phyloP scores from a whole-genome alignment of 139 green algal genomes.

The Chlamydomonas sphaeroides region DNA sequence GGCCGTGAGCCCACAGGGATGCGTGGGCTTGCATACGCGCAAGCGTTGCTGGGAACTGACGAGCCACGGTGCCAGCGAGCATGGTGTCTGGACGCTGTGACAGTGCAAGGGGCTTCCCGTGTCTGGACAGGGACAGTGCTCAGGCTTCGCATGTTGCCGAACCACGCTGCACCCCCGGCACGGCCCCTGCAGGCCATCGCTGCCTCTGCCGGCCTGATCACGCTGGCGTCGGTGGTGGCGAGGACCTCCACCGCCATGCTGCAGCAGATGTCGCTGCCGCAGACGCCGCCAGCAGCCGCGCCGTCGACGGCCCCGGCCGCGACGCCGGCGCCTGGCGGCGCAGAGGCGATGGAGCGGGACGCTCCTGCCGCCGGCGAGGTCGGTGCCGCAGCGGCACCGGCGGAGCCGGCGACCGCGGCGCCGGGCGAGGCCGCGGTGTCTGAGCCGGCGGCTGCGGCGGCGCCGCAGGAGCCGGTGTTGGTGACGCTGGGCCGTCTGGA shows the following conservation, averaged over 20 bases:
- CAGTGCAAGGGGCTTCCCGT: too few species aligned
- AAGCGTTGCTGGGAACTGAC: too few species aligned
- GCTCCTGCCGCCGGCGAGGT: neutral
- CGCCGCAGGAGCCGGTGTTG: conserved; percentile 52
- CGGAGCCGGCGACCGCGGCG: neutral
- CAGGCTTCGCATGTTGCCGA: too few species aligned
- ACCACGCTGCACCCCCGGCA: too few species aligned
- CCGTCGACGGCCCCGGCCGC: neutral
- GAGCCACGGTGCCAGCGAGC: too few species aligned
- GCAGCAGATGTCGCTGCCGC: conserved; percentile 39
- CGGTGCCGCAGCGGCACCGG: neutral
- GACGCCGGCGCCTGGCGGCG: neutral
- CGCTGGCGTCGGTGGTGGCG: conserved; percentile 71
- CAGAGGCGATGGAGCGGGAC: neutral
- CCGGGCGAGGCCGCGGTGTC: neutral
- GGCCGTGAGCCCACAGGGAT: too few species aligned
- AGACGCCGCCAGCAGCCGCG: neutral
- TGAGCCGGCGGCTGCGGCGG: neutral
- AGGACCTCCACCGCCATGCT: conserved; percentile 71
- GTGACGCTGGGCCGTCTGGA: conserved; percentile 75
- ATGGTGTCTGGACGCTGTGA: too few species aligned
- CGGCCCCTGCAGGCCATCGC: too few species aligned
- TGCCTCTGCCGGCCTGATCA: conserved; percentile 64
- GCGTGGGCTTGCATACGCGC: too few species aligned
- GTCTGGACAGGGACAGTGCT: too few species aligned